Base-by-base conservation (phyloP, 2,329 filamentous ascomycete species). In the Epichloe bromicola region DNA sequence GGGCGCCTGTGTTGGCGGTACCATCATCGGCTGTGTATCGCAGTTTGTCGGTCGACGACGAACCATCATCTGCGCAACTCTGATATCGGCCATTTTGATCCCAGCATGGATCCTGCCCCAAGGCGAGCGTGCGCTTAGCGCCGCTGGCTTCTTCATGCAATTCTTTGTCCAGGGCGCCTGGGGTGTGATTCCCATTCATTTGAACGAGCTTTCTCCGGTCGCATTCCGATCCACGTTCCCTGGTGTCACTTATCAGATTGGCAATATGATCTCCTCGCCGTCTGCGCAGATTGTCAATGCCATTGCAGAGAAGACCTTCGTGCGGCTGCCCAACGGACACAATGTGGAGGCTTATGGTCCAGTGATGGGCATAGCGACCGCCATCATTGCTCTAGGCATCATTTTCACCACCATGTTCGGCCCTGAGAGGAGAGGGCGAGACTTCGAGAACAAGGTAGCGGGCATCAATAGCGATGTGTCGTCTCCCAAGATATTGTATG, bases 281-380 rank as follows among this genome's bases (percentile, higher is more conserved):
- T 83, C 79, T 0, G 81, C 85, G 0, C 85, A 89, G 64, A 89
- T 90, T 46, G 82, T 89, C 61, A 88, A 88, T 54, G 83, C 82
- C 12, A 74, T 89, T 48, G 74, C 85, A 1, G 84, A 89, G 60
- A 75, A 69, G 43, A 74, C 73, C 36, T 74, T 74, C 39, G 70
- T 88, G 44, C 78, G 65, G 0, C 71, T 74, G 40, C 61, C 62
- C 5, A 69, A 71, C 10, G 84, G 85, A 3, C 63, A 79, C 51
- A 64, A 62, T 3, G 84, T 80, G 1, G 78, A 85, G 48, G 83
- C 83, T 0, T 89, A 89, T 57, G 86, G 85, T 0, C 85, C 82
- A 0, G 78, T 78, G 15, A 90, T 88, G 86, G 85, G 77, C 12
- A 71, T 88, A 51, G 85, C 82, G 3, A 89, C 85, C 3, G 85